Base-by-base conservation (phyloP, 2,329 filamentous ascomycete species). In the Fusarium kyushuense region DNA sequence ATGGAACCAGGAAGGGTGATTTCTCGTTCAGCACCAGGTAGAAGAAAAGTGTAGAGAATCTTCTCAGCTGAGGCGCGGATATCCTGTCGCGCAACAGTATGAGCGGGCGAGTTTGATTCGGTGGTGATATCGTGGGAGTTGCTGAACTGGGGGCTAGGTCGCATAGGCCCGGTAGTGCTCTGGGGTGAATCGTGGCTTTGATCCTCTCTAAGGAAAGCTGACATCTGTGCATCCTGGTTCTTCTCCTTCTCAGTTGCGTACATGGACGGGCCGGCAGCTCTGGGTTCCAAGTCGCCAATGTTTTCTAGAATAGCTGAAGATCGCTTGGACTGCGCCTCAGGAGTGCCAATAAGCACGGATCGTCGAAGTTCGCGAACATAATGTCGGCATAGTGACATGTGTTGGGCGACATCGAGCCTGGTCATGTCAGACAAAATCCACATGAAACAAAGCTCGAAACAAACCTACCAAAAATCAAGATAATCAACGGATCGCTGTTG, bases 331-430 rank as follows among this genome's bases (percentile, higher is more conserved):
- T 97, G 93, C 54, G 93, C 85, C 69, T 99, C 96, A 16, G 96
- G 96, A 0, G 96, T 99, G 42, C 93, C 92, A 61, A 98, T 88
- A 49, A 99, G 89, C 65, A 98, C 94, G 25, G 95, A 98, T 69
- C 96, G 88, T 71, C 96, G 92, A 55, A 99, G 87, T 80, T 97
- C 94, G 75, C 96, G 93, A 21, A 99, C 96, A 82, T 97, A 99
- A 80, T 98, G 94, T 49, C 96, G 92, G 78, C 93, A 99, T 58
- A 99, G 87, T 23, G 95, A 97, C 91, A 98, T 97, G 82, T 99
- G 96, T 78, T 99, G 96, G 17, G 96, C 95, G 63, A 99, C 96
- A 89, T 99, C 96, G 74, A 99, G 93, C 96, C 95, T 98, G 74
- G 19, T 14, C 8, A 42, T 41, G 72, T 75, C 29, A 75, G 72